Percentiles rank a stretch among this genome's conserved stretches.
phyloP scores from a whole-genome alignment of 805 yeast species.

The Yarrowia divulgata region DNA sequence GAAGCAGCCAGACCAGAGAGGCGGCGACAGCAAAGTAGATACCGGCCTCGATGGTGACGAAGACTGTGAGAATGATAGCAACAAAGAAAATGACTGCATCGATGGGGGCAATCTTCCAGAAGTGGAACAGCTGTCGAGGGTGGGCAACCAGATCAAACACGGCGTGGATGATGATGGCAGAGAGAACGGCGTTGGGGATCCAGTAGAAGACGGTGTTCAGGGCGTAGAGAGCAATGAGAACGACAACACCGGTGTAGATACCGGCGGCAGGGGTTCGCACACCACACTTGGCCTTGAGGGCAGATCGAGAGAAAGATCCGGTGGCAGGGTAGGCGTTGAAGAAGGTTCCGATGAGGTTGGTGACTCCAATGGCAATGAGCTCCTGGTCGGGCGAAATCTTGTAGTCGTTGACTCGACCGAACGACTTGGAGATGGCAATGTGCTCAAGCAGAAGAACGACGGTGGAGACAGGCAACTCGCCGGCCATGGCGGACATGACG shows the following conservation, averaged over 20 bases:
- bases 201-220: conserved; percentile 83
- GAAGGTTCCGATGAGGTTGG: conserved; percentile 88
- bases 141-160: conserved; percentile 83
- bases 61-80: conserved; percentile 77
- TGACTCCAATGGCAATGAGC: conserved; percentile 89
- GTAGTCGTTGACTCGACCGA: conserved; percentile 91
- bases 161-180: conserved; percentile 92
- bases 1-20: conserved; percentile 73
- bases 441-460: conserved; percentile 87
- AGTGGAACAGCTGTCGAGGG: conserved; percentile 56
- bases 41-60: conserved; percentile 83
- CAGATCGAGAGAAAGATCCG: conserved; percentile 94
- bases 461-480: conserved; percentile 84
- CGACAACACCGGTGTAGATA: conserved; percentile 87
- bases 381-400: conserved; percentile 93
- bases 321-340: conserved; percentile 95
- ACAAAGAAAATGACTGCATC: conserved; percentile 76
- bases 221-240: conserved; percentile 82
- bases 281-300: conserved; percentile 92
- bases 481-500: conserved; percentile 65
- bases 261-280: conserved; percentile 95
- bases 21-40: conserved; percentile 90
- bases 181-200: conserved; percentile 87
- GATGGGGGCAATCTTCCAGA: conserved; percentile 75
- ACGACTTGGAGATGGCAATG: conserved; percentile 91